Percentiles rank a stretch among this genome's conserved stretches.
Evolutionary conservation across 345 rosid species (phyloP).

Genomic region (Moringa oleifera): DNA sequence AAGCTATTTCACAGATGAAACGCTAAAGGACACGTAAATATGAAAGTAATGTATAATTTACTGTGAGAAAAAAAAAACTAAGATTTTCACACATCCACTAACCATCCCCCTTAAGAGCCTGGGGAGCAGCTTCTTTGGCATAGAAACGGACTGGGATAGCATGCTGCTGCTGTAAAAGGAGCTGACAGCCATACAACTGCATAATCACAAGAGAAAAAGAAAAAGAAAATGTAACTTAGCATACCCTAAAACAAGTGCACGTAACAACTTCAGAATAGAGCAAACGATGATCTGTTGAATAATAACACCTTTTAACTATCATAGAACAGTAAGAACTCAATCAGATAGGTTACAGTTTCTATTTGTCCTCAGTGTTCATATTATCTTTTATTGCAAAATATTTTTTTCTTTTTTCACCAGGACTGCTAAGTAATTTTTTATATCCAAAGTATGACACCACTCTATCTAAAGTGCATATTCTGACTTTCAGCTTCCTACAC

Average conservation of each 20-base stretch:
- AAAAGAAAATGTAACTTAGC: not conserved
- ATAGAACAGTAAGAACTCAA: not conserved
- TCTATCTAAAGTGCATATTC: too few species aligned
- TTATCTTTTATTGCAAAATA: too few species aligned
- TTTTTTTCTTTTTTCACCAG: too few species aligned
- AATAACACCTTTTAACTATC: not conserved
- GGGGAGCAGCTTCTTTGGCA: conserved; percentile 68
- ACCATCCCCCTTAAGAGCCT: conserved; percentile 84
- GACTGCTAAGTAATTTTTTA: not conserved
- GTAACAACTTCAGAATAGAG: not conserved
- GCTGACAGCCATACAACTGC: conserved; percentile 53
- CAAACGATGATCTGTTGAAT: not conserved
- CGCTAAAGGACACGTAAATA: too few species aligned
- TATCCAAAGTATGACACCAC: too few species aligned
- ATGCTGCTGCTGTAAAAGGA: conserved; percentile 43
- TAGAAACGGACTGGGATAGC: conserved; percentile 58
- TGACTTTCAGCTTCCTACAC: not conserved
- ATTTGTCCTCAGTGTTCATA: too few species aligned
- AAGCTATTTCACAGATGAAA: too few species aligned
- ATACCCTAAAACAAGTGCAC: not conserved
- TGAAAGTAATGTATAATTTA: not conserved
- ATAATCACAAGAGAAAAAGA: conserved; percentile 2
- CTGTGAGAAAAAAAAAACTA: conserved; percentile 2
- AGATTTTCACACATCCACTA: conserved; percentile 16
- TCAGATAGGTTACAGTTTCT: too few species aligned